Evolutionary conservation across 139 green algal species (phyloP), one percentile per base, ranked within the genome.

Genomic region (Spirogloea muscicola): DNA sequence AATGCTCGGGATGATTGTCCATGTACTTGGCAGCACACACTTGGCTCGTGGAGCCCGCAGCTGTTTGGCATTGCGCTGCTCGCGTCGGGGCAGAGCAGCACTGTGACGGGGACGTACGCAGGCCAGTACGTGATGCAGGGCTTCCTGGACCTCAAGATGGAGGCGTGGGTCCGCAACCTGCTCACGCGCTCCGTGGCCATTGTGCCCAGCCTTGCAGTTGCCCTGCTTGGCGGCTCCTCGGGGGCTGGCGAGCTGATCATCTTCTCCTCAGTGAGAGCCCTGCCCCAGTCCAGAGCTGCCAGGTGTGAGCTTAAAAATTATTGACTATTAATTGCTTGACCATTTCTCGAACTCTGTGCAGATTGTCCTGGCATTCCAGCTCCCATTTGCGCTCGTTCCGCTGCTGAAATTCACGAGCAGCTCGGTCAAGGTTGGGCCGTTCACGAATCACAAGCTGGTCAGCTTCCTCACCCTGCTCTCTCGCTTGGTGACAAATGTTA

Each of bases 31-130:
- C 75, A 78, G 75, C 60, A 82, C 34, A 74, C 57, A 10, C 36
- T 82, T 18, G 75, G 75, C 5, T 3, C 3, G 16, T 46, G 29
- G 51, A 42, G 33, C 25, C 25, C n/a, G 39, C 72, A 74, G 27
- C 16, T 82, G 29, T 87, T 80, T 37, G 83, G 41, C 37, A 42
- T 82, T 9, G 79, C 73, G 29, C 74, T 88, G 44, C 65, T 88
- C 13, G 84, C 84, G 3, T 76, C 83, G 13, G 84, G 82, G 13
- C 89, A 94, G 73, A 87, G 72, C 69, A 86, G 67, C 81, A 91
- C 88, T 39, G 91, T 95, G 77, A 94, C 91, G 0, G 87, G 87
- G 6, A 91, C 88, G 46, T 94, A 91, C 77, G 86, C 89, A 0
- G 88, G 89, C 29, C 89, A 94, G 82, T 91, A 89, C 67, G 89